Base-by-base conservation (phyloP, 257 asterid species). In the Coffea eugenioides region DNA sequence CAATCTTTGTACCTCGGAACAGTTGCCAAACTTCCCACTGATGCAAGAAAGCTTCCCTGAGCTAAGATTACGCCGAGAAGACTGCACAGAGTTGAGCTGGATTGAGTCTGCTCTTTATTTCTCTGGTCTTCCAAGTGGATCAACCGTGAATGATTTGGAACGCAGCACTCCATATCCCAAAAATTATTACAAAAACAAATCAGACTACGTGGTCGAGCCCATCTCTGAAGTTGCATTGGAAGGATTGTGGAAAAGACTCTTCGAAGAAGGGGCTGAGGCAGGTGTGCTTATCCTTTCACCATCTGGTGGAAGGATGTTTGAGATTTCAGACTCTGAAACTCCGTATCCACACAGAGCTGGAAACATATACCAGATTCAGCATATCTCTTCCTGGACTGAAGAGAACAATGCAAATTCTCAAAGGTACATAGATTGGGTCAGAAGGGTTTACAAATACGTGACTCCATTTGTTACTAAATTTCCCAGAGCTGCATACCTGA, bases 41-140 rank as follows among this genome's bases (percentile, higher is more conserved):
- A 39, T 27, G 27, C 27, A 27, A 27, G 27, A 27, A 27, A 39
- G 41, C 41, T 39, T 39, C 41, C 41, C 41, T 39, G 41, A 39
- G 41, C 41, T 39, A 39, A 3, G 41, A 39, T 39, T 39, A 3
- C 41, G 41, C 41, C 2, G 4, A 39, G 41, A 39, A 39, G 41
- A 39, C 41, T 39, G 41, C 41, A 39, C 41, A 39, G 41, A 39
- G 41, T 3, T 39, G 41, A 39, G 41, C 41, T 39, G 41, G 41
- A 39, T 39, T 39, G 41, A 39, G 41, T 39, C 41, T 39, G 41
- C 41, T 39, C 41, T 39, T 39, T 39, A 86, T 56, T 86, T 88
- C 66, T 81, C 90, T 3, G 77, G 76, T 79, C 89, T 88, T 59
- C 91, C 89, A 14, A 67, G 54, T 27, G 86, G 89, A 9, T 72